Evolutionary conservation across 1,284 basidiomycete species (phyloP).

Genomic region (Schizopora paradoxa): DNA sequence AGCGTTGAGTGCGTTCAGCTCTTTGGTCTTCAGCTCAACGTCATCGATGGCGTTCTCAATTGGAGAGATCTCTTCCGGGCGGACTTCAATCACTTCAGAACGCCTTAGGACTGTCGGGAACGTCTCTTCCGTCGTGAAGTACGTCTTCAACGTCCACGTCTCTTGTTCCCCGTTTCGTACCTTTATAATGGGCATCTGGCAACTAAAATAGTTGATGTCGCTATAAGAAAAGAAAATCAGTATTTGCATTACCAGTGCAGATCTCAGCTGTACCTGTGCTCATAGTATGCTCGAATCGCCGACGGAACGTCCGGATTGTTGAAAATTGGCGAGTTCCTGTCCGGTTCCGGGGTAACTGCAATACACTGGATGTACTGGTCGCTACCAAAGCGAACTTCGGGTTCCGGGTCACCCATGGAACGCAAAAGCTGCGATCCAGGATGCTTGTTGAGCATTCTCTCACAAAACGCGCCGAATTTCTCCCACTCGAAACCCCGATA

Average conservation of each 20-base stretch:
- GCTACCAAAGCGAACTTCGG: constrained; percentile 75
- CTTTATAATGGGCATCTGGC: constrained; percentile 64
- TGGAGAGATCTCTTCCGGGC: constrained; percentile 80
- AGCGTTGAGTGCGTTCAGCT: constrained; percentile 63
- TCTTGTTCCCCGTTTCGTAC: constrained; percentile 62
- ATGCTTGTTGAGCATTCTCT: constrained; percentile 90
- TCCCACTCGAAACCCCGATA: constrained; percentile 92
- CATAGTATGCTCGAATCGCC: constrained; percentile 80
- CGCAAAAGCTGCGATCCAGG: constrained; percentile 81
- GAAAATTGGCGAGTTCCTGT: constrained; percentile 76
- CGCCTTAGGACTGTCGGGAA: constrained; percentile 91
- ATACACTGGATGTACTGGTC: constrained; percentile 89
- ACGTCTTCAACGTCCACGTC: constrained; percentile 86
- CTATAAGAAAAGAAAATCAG: constrained; percentile 35
- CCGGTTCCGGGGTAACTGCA: constrained; percentile 80
- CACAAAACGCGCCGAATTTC: constrained; percentile 84
- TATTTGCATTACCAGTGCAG: constrained; percentile 10
- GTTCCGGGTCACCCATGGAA: constrained; percentile 69
- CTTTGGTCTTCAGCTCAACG: constrained; percentile 72
- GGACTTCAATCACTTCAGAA: constrained; percentile 79
- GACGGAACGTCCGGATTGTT: constrained; percentile 80
- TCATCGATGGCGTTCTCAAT: constrained; percentile 81
- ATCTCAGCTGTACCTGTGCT: constrained; percentile 58
- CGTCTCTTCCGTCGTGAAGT: constrained; percentile 80
- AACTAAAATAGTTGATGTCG: constrained; percentile 78